These are phyloP conservation scores for Leucocoprinus sp. DNA, from an alignment of 768 basidiomycete genomes.

Conservation along the genomic window DNA sequence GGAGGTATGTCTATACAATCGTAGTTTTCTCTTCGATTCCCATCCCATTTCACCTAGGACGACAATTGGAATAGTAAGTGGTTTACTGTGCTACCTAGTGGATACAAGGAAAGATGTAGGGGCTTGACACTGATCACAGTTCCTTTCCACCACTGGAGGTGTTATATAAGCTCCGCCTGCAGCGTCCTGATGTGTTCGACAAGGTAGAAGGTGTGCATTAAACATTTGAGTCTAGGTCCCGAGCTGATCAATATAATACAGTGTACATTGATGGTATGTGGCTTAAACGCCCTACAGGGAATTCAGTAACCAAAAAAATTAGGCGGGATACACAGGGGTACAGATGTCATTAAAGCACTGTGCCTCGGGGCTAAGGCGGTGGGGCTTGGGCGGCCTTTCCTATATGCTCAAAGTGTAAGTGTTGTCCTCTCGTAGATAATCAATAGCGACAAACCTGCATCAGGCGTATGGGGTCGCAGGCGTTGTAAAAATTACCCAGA, in stretches of 20 bases:
- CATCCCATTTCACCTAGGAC: slow-evolving; percentile 31
- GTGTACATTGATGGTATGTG: slow-evolving; percentile 78
- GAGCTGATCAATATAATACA: slow-evolving; percentile 19
- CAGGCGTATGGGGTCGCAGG: slow-evolving; percentile 74
- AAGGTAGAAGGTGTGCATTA: slow-evolving; percentile 51
- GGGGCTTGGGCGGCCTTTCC: slow-evolving; percentile 78
- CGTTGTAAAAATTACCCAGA: slow-evolving; percentile 54
- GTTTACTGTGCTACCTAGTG: background rate
- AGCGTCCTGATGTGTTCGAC: slow-evolving; percentile 67
- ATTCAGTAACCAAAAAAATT: background rate
- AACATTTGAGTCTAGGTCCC: background rate
- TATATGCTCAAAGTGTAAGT: slow-evolving; percentile 78
- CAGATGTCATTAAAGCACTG: slow-evolving; percentile 81
- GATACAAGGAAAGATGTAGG: background rate
- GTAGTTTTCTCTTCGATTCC: background rate
- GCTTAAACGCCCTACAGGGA: background rate
- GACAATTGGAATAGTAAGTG: slow-evolving; percentile 75
- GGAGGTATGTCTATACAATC: slow-evolving; percentile 48
- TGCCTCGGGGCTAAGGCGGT: slow-evolving; percentile 85
- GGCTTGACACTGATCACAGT: slow-evolving; percentile 29
- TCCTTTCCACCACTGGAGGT: slow-evolving; percentile 74
- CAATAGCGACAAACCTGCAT: background rate
- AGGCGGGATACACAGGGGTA: slow-evolving; percentile 14
- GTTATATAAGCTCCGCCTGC: slow-evolving; percentile 61
- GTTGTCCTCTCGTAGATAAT: background rate